Evolutionary conservation across 805 yeast genomes (phyloP), one percentile per base, ranked within the genome.

Genomic region (Jamesozyma hellenica): DNA sequence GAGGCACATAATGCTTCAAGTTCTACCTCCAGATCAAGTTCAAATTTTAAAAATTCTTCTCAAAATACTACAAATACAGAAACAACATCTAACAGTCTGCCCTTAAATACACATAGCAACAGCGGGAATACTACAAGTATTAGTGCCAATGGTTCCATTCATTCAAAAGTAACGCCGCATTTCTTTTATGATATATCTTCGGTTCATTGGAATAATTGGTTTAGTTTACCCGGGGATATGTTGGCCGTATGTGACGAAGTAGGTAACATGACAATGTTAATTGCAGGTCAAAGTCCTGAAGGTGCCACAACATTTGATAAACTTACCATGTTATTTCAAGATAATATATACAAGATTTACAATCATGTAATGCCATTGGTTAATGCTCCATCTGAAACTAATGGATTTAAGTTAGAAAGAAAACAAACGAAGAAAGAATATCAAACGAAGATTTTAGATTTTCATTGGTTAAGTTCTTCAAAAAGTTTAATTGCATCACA

Each of bases 171-270:
- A 39, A 28, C 47, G 52, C 16, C 53, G 46, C 55, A 53, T 15
- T 47, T 47, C 16, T 52, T 58, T 31, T 68, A 68, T 32, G 63
- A 60, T 40, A 52, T 75, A 7, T 50, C 67, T 1, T 52, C 68
- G 19, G 71, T 85, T 5, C 64, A 71, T 30, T 92, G 96, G 87
- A 79, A 92, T 42, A 75, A 77, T 35, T 65, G 61, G 60, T 53
- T 55, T 32, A 54, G 59, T 34, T 42, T 57, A 15, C 55, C 79
- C 1, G 90, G 90, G 34, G 77, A 82, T 41, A 95, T 88, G 52
- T 67, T 92, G 35, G 94, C 94, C 2, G 74, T 82, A 3, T 68
- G 82, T 33, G 97, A 88, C 56, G 70, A 68, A 17, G 55, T 67
- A 28, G 96, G 96, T 2, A 75, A 79, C 42, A 60, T 79, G 34